phyloP scores from a whole-genome alignment of 2,329 filamentous ascomycete species.

The Biscogniauxia marginata region DNA sequence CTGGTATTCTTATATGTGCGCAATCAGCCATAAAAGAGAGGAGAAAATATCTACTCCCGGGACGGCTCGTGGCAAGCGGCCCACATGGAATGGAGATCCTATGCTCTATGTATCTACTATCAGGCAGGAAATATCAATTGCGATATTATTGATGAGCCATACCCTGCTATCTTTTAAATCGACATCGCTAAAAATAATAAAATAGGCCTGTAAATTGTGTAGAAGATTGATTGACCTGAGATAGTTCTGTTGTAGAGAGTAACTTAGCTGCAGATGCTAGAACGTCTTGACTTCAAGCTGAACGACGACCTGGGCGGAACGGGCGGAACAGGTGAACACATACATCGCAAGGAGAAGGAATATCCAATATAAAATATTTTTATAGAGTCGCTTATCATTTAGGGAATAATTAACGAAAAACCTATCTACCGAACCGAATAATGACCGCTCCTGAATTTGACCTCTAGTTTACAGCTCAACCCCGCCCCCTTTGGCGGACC shows the following conservation, averaged over 20 bases:
- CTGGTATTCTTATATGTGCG: not conserved
- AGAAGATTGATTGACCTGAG: no score
- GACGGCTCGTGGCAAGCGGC: not conserved
- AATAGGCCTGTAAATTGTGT: no score
- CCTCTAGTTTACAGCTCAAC: no score
- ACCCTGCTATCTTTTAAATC: not conserved
- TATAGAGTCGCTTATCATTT: no score
- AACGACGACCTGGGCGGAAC: no score
- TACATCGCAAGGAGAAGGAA: not conserved
- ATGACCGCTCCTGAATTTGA: not conserved
- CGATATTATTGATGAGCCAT: not conserved
- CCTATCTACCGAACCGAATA: no score
- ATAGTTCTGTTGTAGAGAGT: no score
- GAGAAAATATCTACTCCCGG: not conserved
- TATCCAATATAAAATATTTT: not conserved
- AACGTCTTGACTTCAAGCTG: no score
- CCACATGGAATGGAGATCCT: not conserved
- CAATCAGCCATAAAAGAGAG: not conserved
- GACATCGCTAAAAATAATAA: no score
- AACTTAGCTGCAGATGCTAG: no score
- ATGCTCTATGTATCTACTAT: not conserved
- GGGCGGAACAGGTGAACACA: no score
- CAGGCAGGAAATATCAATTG: not conserved
- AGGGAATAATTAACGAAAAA: not conserved
- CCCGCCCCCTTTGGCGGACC: no score